Evolutionary conservation across 1,284 basidiomycete genomes (phyloP).

Genomic region (Nidula niveotomentosa): DNA sequence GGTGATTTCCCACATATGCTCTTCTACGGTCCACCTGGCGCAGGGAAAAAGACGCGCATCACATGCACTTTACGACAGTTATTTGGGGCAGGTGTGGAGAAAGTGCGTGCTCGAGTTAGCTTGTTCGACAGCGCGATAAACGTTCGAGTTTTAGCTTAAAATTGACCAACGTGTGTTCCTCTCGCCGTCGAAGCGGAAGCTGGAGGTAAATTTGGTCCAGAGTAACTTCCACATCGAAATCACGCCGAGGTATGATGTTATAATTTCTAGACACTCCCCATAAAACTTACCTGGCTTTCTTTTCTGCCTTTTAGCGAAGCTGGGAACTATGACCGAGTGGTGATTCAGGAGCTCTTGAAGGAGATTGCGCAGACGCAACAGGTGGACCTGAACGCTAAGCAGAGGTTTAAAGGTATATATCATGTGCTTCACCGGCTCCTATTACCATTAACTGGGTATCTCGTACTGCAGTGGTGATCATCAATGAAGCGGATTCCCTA

Average conservation of each 20-base stretch:
- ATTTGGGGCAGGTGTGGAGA: constrained; percentile 92
- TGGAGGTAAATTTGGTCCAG: constrained; percentile 97
- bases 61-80: constrained; percentile 86
- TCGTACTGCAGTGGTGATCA: constrained; percentile 80
- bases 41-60: constrained; percentile 98
- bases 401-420: constrained; percentile 88
- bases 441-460: too few species aligned
- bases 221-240: constrained; percentile 98
- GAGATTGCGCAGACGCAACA: constrained; percentile 99
- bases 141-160: constrained; percentile 67
- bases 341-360: constrained; percentile 97
- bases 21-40: constrained; percentile 97
- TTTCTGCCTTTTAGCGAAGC: constrained; percentile 71
- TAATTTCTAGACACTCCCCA: too few species aligned
- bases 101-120: constrained; percentile 47
- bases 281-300: background rate
- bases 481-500: constrained; percentile 96
- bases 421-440: background rate
- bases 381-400: constrained; percentile 93
- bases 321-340: constrained; percentile 92
- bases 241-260: constrained; percentile 78
- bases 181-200: constrained; percentile 91
- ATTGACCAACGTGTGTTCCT: constrained; percentile 98
- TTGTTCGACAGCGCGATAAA: background rate
- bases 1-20: constrained; percentile 98